A percentile compares a stretch with the other conserved stretches of the same genome.
These are phyloP conservation scores for Populus hybrid DNA, from an alignment of 441 rosid species.

Conservation along the genomic window DNA sequence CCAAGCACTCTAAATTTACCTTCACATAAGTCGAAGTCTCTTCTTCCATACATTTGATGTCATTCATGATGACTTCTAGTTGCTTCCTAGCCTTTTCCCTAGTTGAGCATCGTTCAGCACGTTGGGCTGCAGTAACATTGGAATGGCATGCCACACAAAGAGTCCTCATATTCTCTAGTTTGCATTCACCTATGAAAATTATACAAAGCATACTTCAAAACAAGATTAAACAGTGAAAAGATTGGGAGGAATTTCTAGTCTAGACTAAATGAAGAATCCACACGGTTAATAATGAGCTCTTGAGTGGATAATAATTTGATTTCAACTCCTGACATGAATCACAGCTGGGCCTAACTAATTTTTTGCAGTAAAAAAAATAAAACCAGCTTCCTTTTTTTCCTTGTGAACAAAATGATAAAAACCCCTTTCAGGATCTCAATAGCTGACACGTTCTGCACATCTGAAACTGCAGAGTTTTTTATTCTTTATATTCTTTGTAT, in stretches of 20 bases:
- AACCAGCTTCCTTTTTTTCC: not conserved
- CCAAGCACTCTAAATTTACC: constrained; percentile 34
- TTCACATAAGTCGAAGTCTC: constrained; percentile 25
- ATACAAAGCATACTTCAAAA: constrained; percentile 6
- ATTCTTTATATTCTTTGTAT: too few relatives aligned
- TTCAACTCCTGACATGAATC: not conserved
- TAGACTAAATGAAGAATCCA: not conserved
- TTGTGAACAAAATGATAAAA: not conserved
- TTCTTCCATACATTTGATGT: constrained; percentile 35
- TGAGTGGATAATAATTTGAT: not conserved
- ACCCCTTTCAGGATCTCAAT: not conserved
- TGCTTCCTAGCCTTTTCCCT: constrained; percentile 63
- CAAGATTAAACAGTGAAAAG: not conserved
- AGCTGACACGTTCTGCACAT: not conserved
- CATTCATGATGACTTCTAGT: constrained; percentile 51
- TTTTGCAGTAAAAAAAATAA: too few relatives aligned
- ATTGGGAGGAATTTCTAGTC: not conserved
- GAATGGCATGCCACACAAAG: constrained; percentile 93
- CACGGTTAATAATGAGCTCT: not conserved
- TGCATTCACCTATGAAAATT: constrained; percentile 73
- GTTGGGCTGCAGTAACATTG: constrained; percentile 79
- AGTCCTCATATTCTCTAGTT: constrained; percentile 94
- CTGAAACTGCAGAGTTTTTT: not conserved
- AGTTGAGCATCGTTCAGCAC: constrained; percentile 54
- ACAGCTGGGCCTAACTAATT: not conserved